Conservation (phyloP, 768 basidiomycete species). For the Russula sp. region DNA sequence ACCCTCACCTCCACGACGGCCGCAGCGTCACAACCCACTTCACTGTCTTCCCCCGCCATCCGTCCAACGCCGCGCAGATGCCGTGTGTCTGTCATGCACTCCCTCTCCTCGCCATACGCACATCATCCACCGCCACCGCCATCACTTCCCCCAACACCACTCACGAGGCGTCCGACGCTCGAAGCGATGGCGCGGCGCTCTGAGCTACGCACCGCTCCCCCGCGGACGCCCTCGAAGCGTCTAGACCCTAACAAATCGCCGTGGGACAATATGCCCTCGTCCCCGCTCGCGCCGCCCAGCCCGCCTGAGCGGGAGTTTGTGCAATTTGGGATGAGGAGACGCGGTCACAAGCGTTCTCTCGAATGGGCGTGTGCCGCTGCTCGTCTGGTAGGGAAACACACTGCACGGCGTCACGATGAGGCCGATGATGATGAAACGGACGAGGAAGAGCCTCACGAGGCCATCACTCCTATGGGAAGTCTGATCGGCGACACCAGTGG, state of each 20-base stretch:
- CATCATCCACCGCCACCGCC: background rate
- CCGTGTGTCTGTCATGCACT: background rate
- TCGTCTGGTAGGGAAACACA: slow-evolving; percentile 37
- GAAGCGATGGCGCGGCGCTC: slow-evolving; percentile 30
- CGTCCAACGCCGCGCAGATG: slow-evolving; percentile 5
- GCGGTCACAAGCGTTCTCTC: slow-evolving; percentile 24
- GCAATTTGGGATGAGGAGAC: slow-evolving; percentile 23
- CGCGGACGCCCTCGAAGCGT: slow-evolving; percentile 22
- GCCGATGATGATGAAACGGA: slow-evolving; percentile 42
- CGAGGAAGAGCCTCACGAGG: slow-evolving; percentile 52
- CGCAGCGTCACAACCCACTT: background rate
- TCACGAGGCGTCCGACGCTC: slow-evolving; percentile 25
- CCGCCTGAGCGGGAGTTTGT: slow-evolving; percentile 27
- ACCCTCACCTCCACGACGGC: background rate
- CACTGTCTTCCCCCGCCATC: background rate
- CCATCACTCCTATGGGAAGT: slow-evolving; percentile 48
- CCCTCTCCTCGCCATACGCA: slow-evolving; percentile 17
- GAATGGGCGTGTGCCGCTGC: slow-evolving; percentile 36
- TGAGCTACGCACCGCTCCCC: slow-evolving; percentile 25
- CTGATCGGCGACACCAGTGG: background rate
- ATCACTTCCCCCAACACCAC: background rate
- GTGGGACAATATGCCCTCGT: slow-evolving; percentile 20
- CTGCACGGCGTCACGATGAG: slow-evolving; percentile 18
- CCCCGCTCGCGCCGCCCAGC: slow-evolving; percentile 16
- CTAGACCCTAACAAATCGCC: slow-evolving; percentile 21